A percentile compares a stretch with the other conserved stretches of the same genome.
phyloP scores from a whole-genome alignment of 2,329 filamentous ascomycete species.

The Ophiosphaerella korrae region DNA sequence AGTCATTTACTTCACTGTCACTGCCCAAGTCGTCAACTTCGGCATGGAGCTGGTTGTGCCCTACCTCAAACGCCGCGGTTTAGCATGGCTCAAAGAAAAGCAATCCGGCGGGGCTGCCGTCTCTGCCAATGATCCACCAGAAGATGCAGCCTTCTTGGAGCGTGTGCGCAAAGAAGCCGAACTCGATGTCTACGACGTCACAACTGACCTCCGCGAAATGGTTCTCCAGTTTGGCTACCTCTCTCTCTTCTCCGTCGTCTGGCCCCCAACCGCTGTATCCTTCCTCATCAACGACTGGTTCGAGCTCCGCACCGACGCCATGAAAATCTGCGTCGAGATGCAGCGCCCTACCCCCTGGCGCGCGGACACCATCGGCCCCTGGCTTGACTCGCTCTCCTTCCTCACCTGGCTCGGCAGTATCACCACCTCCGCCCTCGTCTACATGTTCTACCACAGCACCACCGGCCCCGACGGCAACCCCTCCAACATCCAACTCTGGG shows the following conservation, averaged over 20 bases:
- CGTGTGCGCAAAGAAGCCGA: conserved; percentile 83
- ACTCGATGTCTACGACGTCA: conserved; percentile 85
- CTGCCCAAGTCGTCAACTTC: conserved; percentile 88
- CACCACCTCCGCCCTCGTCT: conserved; percentile 85
- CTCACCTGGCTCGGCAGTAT: conserved; percentile 93
- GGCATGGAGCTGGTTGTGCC: conserved; percentile 84
- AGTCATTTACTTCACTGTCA: conserved; percentile 95
- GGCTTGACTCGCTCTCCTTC: conserved; percentile 83
- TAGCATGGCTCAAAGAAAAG: conserved; percentile 78
- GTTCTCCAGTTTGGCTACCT: conserved; percentile 74
- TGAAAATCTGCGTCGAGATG: conserved; percentile 91
- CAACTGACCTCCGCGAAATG: conserved; percentile 81
- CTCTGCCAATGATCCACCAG: conserved; percentile 67
- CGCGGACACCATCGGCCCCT: conserved; percentile 92
- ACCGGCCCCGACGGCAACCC: conserved; percentile 70
- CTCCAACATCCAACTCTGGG: conserved; percentile 76
- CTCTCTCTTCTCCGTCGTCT: conserved; percentile 87
- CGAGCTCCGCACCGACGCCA: conserved; percentile 87
- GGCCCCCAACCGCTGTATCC: conserved; percentile 87
- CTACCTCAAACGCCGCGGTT: conserved; percentile 77
- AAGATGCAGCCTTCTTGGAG: conserved; percentile 79
- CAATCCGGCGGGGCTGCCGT: conserved; percentile 61
- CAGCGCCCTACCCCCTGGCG: conserved; percentile 88
- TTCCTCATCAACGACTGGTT: conserved; percentile 97
- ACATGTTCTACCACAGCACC: conserved; percentile 77